Percentiles rank a stretch among this genome's conserved stretches.
phyloP scores from a whole-genome alignment of 2,329 filamentous ascomycete species.

The Lachnellula willkommii region DNA sequence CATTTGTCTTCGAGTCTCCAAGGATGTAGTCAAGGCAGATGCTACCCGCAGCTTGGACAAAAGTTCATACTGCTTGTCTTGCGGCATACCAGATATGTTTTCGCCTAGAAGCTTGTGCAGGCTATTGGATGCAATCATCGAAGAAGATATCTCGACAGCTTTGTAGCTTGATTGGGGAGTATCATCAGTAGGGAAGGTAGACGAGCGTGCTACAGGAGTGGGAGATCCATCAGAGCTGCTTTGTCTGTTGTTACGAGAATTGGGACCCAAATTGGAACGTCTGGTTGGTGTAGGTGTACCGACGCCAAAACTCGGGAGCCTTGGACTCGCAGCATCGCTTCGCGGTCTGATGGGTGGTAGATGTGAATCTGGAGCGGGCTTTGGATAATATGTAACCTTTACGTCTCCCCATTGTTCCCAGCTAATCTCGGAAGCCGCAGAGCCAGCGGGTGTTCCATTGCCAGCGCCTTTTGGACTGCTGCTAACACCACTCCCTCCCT shows the following conservation, averaged over 20 bases:
- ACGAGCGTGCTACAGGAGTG: constrained; percentile 23
- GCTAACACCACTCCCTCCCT: constrained; percentile 41
- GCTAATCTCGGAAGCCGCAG: constrained; percentile 32
- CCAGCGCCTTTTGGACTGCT: constrained; percentile 28
- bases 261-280: constrained; percentile 30
- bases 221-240: constrained; percentile 34
- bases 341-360: background rate
- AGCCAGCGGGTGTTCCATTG: constrained; percentile 26
- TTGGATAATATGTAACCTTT: constrained; percentile 69
- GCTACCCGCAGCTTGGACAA: constrained; percentile 78
- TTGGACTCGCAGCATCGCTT: background rate
- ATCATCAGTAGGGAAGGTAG: constrained; percentile 24
- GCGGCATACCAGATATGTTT: constrained; percentile 60
- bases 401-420: constrained; percentile 81
- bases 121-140: constrained; percentile 45
- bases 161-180: constrained; percentile 24
- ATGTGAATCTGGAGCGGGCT: constrained; percentile 31
- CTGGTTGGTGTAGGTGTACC: constrained; percentile 29
- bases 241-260: constrained; percentile 28
- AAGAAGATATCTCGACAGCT: constrained; percentile 46
- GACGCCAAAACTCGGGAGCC: too few relatives aligned
- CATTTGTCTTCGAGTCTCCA: constrained; percentile 65
- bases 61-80: constrained; percentile 73
- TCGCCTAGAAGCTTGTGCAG: constrained; percentile 53
- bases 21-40: constrained; percentile 67